Conservation (phyloP, 1,139 yeast genomes). For the Saccharomycopsis phalli region DNA sequence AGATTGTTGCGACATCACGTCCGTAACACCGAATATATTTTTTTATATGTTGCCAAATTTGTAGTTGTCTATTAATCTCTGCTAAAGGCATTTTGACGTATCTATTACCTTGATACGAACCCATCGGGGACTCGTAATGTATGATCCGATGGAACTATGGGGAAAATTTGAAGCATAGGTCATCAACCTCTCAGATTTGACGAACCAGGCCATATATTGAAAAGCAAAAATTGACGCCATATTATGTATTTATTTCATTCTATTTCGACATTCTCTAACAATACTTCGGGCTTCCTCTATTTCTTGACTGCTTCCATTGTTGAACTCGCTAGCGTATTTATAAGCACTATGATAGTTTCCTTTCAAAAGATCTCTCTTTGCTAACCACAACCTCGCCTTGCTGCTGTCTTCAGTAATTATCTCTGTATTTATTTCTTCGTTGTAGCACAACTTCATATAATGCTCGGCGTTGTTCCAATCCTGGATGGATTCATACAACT, state of each 20-base stretch:
- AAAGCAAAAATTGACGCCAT: background rate
- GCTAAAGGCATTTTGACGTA: too few species aligned
- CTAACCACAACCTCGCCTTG: conserved; percentile 83
- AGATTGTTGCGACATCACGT: too few species aligned
- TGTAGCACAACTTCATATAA: conserved; percentile 67
- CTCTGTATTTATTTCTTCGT: conserved; percentile 59
- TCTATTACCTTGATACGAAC: too few species aligned
- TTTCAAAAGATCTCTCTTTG: conserved; percentile 52
- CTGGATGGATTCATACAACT: conserved; percentile 49
- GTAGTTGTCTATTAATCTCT: too few species aligned
- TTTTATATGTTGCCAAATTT: too few species aligned
- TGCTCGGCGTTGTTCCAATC: conserved; percentile 46
- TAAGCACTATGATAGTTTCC: conserved; percentile 62
- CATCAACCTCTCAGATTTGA: too few species aligned
- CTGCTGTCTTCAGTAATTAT: conserved; percentile 62
- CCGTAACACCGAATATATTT: too few species aligned
- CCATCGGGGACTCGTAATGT: too few species aligned
- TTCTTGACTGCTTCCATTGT: conserved; percentile 73
- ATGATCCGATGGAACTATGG: too few species aligned
- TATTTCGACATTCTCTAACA: conserved; percentile 54
- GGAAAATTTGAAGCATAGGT: too few species aligned
- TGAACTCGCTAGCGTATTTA: conserved; percentile 63
- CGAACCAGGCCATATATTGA: background rate
- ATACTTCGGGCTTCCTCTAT: conserved; percentile 84
- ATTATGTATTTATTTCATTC: background rate